Conservation (phyloP, 176 grass and related monocot species). For the Thalia dealbata region DNA sequence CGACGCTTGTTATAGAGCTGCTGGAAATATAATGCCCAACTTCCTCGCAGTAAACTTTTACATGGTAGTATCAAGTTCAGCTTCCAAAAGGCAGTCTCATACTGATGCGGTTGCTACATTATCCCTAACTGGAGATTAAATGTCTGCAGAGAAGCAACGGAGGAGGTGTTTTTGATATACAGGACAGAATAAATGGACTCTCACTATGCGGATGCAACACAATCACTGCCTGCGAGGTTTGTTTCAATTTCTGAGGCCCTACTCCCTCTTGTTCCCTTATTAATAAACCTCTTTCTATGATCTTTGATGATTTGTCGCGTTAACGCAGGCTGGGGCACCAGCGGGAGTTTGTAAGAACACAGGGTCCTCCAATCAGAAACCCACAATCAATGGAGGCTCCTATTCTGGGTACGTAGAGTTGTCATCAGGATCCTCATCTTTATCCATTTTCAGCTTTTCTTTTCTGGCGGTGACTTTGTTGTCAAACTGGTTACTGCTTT, state of each 20-base stretch:
- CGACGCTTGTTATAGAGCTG: slow-evolving; percentile 69
- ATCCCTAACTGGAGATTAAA: slow-evolving; percentile 11
- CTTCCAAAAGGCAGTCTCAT: neutral
- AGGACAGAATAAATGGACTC: slow-evolving; percentile 87
- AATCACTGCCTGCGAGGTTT: slow-evolving; percentile 70
- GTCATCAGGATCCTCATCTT: slow-evolving; percentile 14
- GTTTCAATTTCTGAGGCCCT: neutral
- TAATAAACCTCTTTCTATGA: neutral
- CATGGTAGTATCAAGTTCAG: slow-evolving; percentile 48
- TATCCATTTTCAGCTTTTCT: neutral
- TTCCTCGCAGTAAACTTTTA: slow-evolving; percentile 92
- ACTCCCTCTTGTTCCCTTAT: neutral
- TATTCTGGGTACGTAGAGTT: slow-evolving; percentile 21
- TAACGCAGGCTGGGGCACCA: slow-evolving; percentile 19
- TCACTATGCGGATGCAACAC: slow-evolving; percentile 67
- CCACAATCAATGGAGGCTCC: slow-evolving; percentile 3
- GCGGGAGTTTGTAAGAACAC: slow-evolving; percentile 23
- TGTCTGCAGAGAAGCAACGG: slow-evolving; percentile 73
- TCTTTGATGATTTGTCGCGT: neutral
- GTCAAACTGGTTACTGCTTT: slow-evolving; percentile 8
- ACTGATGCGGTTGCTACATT: neutral
- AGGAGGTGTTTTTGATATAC: slow-evolving; percentile 74
- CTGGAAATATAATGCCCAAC: slow-evolving; percentile 86
- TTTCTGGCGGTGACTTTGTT: neutral
- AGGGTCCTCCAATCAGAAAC: slow-evolving; percentile 8